phyloP scores from a whole-genome alignment of 2,329 filamentous ascomycete species.

The Neonectria punicea region DNA sequence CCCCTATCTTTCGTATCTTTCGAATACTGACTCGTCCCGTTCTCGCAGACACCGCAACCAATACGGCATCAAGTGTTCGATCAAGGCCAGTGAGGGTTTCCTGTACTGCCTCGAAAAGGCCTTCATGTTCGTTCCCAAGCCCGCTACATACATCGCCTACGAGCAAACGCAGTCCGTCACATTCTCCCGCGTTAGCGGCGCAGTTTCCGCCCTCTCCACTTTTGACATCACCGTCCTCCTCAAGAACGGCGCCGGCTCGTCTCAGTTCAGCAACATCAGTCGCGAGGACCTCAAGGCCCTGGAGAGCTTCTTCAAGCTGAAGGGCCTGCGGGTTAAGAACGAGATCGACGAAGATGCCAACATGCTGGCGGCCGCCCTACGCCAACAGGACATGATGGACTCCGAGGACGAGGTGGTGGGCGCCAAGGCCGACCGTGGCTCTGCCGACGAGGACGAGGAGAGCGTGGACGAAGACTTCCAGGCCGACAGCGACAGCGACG shows the following conservation, averaged over 20 bases:
- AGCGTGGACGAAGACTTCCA: conserved; percentile 96
- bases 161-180: conserved; percentile 92
- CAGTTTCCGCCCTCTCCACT: conserved; percentile 91
- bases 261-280: conserved; percentile 99
- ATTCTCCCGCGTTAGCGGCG: conserved; percentile 94
- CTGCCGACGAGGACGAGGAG: conserved; percentile 95
- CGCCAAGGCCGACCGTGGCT: conserved; percentile 80
- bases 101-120: conserved; percentile 97
- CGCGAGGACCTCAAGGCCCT: conserved; percentile 95
- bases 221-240: conserved; percentile 96
- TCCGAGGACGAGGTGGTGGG: conserved; percentile 85
- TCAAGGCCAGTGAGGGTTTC: conserved; percentile 98
- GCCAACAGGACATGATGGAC: conserved; percentile 83
- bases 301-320: conserved; percentile 97
- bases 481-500: conserved; percentile 91
- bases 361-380: conserved; percentile 80
- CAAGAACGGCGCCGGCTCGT: conserved; percentile 87
- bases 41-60: conserved; percentile 81
- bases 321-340: conserved; percentile 96
- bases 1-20: not conserved
- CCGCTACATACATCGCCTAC: conserved; percentile 95
- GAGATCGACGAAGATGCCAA: conserved; percentile 96
- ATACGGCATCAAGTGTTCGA: conserved; percentile 98
- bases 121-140: conserved; percentile 99
- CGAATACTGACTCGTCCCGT: conserved; percentile 42